These are phyloP conservation scores for Paxillus involutus DNA, from an alignment of 768 basidiomycete genomes.

Conservation along the genomic window DNA sequence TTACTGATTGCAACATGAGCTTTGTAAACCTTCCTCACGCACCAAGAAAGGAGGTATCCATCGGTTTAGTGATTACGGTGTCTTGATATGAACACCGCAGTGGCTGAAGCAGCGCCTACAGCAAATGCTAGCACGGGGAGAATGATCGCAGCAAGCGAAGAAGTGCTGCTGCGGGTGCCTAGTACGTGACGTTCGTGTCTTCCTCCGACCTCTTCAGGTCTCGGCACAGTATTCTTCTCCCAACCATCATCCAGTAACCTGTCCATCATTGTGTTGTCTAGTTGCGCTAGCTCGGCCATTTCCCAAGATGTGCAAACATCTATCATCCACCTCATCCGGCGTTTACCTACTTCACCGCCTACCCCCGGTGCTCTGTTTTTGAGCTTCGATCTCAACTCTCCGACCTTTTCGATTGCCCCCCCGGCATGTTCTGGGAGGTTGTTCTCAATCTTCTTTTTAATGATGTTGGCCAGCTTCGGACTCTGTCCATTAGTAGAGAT, in stretches of 20 bases:
- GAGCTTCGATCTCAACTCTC: conserved; percentile 67
- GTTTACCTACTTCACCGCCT: conserved; percentile 72
- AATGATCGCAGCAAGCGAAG: conserved; percentile 16
- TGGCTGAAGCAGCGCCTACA: conserved; percentile 42
- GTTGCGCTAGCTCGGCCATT: conserved; percentile 71
- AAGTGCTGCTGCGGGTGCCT: background rate
- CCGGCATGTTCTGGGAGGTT: conserved; percentile 74
- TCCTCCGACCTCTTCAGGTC: conserved; percentile 41
- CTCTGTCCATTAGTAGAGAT: conserved; percentile 94
- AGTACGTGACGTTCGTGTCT: conserved; percentile 7
- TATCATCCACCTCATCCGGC: conserved; percentile 92
- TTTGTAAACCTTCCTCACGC: background rate
- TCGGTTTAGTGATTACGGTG: conserved; percentile 22
- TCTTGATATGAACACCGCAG: conserved; percentile 30
- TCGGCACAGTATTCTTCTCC: conserved; percentile 60
- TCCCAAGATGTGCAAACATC: conserved; percentile 83
- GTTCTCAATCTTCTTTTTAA: conserved; percentile 66
- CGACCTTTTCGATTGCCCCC: conserved; percentile 77
- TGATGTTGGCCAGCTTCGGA: conserved; percentile 85
- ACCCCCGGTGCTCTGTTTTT: conserved; percentile 82
- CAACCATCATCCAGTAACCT: conserved; percentile 82
- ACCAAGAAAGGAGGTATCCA: conserved; percentile 6
- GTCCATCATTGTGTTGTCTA: conserved; percentile 66
- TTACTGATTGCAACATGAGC: background rate
- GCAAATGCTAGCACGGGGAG: conserved; percentile 40